These are phyloP conservation scores for Letharia lupina DNA, from an alignment of 495 filamentous ascomycete species.

Conservation along the genomic window DNA sequence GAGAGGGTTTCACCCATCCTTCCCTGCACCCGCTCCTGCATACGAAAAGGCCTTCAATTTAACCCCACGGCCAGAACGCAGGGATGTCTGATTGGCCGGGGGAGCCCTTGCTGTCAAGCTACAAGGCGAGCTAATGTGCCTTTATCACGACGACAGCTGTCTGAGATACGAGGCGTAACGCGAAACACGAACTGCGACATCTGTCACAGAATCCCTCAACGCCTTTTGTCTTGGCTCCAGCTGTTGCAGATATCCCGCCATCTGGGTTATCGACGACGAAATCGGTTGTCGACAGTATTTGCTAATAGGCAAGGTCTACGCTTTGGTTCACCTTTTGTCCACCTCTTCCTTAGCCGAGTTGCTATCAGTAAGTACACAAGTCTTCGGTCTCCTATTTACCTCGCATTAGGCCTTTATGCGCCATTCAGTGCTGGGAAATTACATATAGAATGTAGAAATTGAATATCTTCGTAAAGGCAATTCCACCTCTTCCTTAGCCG, in stretches of 20 bases:
- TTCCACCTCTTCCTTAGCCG: too few relatives aligned
- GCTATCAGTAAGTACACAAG: too few relatives aligned
- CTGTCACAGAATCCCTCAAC: neutral
- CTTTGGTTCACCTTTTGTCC: neutral
- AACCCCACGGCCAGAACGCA: neutral
- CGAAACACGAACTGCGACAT: neutral
- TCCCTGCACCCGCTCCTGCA: neutral
- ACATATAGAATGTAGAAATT: too few relatives aligned
- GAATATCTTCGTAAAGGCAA: too few relatives aligned
- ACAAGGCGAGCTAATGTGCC: conserved; percentile 6
- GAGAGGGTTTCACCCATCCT: neutral
- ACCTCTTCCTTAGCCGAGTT: too few relatives aligned
- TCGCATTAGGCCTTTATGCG: too few relatives aligned
- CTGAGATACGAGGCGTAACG: neutral
- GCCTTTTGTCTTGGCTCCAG: neutral
- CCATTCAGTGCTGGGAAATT: too few relatives aligned
- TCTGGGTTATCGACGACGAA: neutral
- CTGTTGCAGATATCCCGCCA: neutral
- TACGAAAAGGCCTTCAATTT: neutral
- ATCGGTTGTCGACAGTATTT: neutral
- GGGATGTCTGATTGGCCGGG: neutral
- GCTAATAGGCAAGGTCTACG: neutral
- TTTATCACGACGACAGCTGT: conserved; percentile 10
- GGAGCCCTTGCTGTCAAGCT: neutral
- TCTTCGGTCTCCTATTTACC: too few relatives aligned